Base-by-base conservation (phyloP, 2,329 filamentous ascomycete species). In the Fusarium agapanthi region DNA sequence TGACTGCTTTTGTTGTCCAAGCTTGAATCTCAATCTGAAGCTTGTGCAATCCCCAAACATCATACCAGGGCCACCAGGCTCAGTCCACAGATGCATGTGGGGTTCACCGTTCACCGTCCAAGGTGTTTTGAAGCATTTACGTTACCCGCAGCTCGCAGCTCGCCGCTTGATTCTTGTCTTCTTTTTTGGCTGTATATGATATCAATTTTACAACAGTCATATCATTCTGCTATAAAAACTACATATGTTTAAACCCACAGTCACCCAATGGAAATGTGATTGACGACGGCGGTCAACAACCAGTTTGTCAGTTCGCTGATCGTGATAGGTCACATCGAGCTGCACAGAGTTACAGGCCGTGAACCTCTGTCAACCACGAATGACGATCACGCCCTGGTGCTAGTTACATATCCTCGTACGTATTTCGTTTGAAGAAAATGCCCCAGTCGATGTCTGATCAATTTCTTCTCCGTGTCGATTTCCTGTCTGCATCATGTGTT, bases 1-100 rank as follows among this genome's bases (percentile, higher is more conserved):
- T 65, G 65, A 45, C 60, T 60, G 40, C 61, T 65, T 59, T 71
- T 61, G 56, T 48, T 50, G 54, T 62, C 70, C 45, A 40, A 68
- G 61, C 68, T 74, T 69, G 53, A 74, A 68, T 68, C 68, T 67
- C 70, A 67, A 65, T 47, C 55, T 62, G 44, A 57, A 68, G 53
- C 63, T 68, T 51, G 54, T 71, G 53, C 48, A 47, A 61, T 53
- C 58, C 61, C 58, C 61, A 57, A 75, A 66, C 67, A 66, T 62
- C 65, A 74, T 64, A 61, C 63, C 67, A 53, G 68, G 72, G 40
- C 60, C 57, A 51, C 32, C 57, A 56, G 71, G 73, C 44, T 67
- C 58, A 65, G 59, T 62, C 72, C 60, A 68, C 48, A 71, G 55
- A 55, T 54, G 65, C 69, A 61, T 77, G 75, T 73, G 75, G 75